Evolutionary conservation across 2,329 filamentous ascomycete species (phyloP), one percentile per base, ranked within the genome.

Genomic region (Thelonectria rubi): DNA sequence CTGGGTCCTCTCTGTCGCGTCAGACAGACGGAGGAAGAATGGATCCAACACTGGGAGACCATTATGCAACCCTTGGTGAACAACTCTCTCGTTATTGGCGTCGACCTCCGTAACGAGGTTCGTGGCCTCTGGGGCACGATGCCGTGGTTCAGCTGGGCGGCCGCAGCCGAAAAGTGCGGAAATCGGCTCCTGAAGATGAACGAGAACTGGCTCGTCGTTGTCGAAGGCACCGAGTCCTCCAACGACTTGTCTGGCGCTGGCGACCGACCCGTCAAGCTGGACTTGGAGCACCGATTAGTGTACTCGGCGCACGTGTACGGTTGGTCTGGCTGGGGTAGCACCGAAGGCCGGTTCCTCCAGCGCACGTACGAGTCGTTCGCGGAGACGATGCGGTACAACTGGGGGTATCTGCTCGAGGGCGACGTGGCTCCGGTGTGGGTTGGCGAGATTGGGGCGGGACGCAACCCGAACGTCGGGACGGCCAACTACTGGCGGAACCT

Each of bases 221-320:
- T 91, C 45, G 88, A 88, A 74, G 89, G 88, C 32, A 88, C 87
- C 32, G 86, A 88, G 64, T 90, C 87, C 2, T 84, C 85, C 57
- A 91, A 91, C 74, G 87, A 91, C 74, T 78, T 90, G 32, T 80
- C 81, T 2, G 86, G 85, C 5, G 88, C 82, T 3, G 76, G 77
- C 3, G 71, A 74, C 15, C 82, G 87, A 14, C 88, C 88, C 2
- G 78, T 91, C n/a, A 74, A 76, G 48, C 82, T 91, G 47, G 82
- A 85, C 59, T 73, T 86, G 7, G 75, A 81, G 7, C 73, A 85
- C 68, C 79, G 82, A 21, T 80, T 91, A 24, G 88, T 91, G 32
- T 91, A 91, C 77, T 88, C 87, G 61, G 83, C 86, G 2, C 88
- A 91, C 73, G 87, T 90, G 20, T 91, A 91, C 73, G 79, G 81